These are phyloP conservation scores for Avena sativa DNA, from an alignment of 176 grass and related monocot species.

Conservation along the genomic window DNA sequence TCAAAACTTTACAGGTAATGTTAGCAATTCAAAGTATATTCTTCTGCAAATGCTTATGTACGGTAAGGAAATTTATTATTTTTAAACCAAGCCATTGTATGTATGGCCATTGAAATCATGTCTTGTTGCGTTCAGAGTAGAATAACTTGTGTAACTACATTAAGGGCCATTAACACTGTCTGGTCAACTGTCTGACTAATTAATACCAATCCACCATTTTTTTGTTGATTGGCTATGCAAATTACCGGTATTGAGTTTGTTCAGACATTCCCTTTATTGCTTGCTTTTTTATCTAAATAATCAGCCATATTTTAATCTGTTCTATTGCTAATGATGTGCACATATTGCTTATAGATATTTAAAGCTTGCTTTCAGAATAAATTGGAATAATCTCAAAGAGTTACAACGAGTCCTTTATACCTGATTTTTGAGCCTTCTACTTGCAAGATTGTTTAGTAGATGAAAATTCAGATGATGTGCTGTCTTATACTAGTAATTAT, in stretches of 20 bases:
- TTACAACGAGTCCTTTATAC: not conserved
- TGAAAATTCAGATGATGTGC: not conserved
- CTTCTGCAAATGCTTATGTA: not conserved
- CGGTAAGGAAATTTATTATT: not conserved
- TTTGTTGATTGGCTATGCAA: not conserved
- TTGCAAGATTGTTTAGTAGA: not conserved
- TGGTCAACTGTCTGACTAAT: conserved; percentile 1
- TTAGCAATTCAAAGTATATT: conserved; percentile 14
- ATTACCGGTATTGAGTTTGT: not conserved
- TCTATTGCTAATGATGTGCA: not conserved
- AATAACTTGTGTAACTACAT: conserved; percentile 8
- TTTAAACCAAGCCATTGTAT: not conserved
- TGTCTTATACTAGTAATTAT: not conserved
- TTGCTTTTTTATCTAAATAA: conserved; percentile 7
- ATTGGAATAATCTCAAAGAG: not conserved
- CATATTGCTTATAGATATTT: not conserved
- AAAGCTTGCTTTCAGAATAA: not conserved
- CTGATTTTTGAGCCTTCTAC: not conserved
- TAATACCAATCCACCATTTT: not conserved
- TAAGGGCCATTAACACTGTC: not conserved
- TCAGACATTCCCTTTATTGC: not conserved
- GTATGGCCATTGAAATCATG: not conserved
- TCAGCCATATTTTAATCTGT: not conserved
- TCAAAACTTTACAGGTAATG: conserved; percentile 86
- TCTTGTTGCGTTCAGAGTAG: not conserved